A percentile compares a stretch with the other conserved stretches of the same genome.
Conservation (phyloP, 192 early-diverging fungal genomes). For the Pecoramyces ruminantium region DNA sequence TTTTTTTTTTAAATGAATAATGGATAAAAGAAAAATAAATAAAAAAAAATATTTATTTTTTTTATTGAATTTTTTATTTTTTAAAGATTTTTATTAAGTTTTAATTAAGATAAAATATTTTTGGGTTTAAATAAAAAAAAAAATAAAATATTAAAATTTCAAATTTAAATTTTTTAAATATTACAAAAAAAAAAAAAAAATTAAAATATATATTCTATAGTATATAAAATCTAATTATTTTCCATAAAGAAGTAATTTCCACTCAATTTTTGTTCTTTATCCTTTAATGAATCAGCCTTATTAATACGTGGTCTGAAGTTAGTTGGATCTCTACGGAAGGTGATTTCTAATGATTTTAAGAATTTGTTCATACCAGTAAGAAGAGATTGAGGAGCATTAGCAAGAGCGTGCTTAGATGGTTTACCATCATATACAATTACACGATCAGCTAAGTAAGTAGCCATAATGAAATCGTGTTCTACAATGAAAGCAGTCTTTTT, state of each 20-base stretch:
- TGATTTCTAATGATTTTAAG: conserved; percentile 77
- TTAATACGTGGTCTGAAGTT: conserved; percentile 97
- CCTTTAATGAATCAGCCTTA: conserved; percentile 84
- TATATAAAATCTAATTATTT: not conserved
- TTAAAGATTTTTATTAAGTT: no score
- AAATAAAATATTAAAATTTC: no score
- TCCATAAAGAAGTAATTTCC: conserved; percentile 16
- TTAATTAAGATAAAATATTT: no score
- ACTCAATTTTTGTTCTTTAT: conserved; percentile 82
- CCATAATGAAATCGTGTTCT: conserved; percentile 84
- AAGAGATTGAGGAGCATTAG: conserved; percentile 71
- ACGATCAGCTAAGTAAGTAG: conserved; percentile 89
- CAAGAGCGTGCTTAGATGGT: conserved; percentile 68
- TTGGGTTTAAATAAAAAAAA: no score
- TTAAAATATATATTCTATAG: no score
- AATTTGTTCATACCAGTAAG: conserved; percentile 94
- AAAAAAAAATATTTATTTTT: no score
- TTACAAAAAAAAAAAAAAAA: no score
- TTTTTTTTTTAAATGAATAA: no score
- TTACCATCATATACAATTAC: conserved; percentile 88
- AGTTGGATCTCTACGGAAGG: conserved; percentile 91
- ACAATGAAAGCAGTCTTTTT: conserved; percentile 80
- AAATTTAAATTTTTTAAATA: no score
- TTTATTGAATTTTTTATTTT: no score
- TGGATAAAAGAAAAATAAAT: no score